These are phyloP conservation scores for Apiospora aurea DNA, from an alignment of 2,329 filamentous ascomycete genomes.

Conservation along the genomic window DNA sequence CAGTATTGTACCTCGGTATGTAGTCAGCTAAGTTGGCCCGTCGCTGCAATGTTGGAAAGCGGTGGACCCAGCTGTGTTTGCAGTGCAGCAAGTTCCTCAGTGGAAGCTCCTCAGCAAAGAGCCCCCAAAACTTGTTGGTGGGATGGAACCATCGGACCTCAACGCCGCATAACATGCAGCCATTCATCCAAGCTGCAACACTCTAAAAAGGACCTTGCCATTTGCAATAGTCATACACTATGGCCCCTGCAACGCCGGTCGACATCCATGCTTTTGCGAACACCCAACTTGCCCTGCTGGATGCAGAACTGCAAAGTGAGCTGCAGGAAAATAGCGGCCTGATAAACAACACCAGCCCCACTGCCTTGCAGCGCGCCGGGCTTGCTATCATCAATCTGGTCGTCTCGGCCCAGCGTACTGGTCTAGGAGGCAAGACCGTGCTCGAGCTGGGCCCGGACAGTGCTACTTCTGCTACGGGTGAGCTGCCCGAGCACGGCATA, in stretches of 20 bases:
- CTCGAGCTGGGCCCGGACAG: constrained; percentile 79
- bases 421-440: constrained; percentile 89
- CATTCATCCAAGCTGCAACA: background rate
- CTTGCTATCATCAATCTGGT: constrained; percentile 79
- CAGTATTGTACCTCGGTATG: no score
- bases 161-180: background rate
- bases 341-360: constrained; percentile 71
- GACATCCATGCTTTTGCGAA: constrained; percentile 74
- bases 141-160: background rate
- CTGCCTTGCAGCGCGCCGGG: constrained; percentile 76
- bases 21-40: background rate
- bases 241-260: constrained; percentile 52
- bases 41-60: background rate
- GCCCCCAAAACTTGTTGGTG: background rate
- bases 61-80: background rate
- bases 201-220: background rate
- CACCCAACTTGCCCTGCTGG: constrained; percentile 74
- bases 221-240: constrained; percentile 30
- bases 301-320: constrained; percentile 75
- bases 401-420: constrained; percentile 80
- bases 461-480: constrained; percentile 61
- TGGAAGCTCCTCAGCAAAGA: background rate
- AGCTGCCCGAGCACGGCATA: constrained; percentile 78
- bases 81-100: no score
- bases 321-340: constrained; percentile 73